Percentiles rank a stretch among this genome's conserved stretches.
These are phyloP conservation scores for Cladosporium cucumerinum DNA, from an alignment of 2,329 filamentous ascomycete genomes.

Conservation along the genomic window DNA sequence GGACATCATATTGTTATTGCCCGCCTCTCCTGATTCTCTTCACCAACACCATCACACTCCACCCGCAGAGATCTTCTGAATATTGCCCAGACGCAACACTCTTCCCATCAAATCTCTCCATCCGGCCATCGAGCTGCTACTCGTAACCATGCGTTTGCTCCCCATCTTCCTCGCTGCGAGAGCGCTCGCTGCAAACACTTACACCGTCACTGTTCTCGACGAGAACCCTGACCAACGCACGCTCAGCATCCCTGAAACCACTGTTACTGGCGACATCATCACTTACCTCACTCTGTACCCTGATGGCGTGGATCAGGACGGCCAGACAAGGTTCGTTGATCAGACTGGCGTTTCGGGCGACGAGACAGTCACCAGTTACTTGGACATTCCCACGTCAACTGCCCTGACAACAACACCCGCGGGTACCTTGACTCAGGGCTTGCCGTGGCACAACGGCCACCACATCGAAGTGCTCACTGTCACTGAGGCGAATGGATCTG, in stretches of 20 bases:
- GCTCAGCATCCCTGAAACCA: background rate
- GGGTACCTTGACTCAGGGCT: constrained; percentile 4
- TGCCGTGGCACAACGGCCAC: constrained; percentile 6
- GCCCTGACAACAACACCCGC: background rate
- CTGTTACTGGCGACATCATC: background rate
- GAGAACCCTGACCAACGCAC: constrained; percentile 4
- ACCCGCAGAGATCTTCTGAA: constrained; percentile 7
- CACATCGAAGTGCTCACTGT: constrained; percentile 10
- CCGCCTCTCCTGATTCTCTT: background rate
- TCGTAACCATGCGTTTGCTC: background rate
- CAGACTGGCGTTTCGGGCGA: background rate
- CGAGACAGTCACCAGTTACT: background rate
- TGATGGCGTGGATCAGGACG: background rate
- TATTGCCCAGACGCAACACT: background rate
- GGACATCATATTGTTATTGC: background rate
- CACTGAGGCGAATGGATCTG: background rate
- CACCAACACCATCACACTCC: constrained; percentile 12
- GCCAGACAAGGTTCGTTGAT: constrained; percentile 4
- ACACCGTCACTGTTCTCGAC: constrained; percentile 8
- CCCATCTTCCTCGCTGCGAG: constrained; percentile 4
- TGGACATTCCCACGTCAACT: background rate
- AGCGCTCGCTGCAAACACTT: constrained; percentile 5
- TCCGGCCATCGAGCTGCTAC: background rate
- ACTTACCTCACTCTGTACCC: background rate
- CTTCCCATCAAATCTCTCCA: background rate